Base-by-base conservation (phyloP, 2,329 filamentous ascomycete genomes). In the Calonectria crousiana region DNA sequence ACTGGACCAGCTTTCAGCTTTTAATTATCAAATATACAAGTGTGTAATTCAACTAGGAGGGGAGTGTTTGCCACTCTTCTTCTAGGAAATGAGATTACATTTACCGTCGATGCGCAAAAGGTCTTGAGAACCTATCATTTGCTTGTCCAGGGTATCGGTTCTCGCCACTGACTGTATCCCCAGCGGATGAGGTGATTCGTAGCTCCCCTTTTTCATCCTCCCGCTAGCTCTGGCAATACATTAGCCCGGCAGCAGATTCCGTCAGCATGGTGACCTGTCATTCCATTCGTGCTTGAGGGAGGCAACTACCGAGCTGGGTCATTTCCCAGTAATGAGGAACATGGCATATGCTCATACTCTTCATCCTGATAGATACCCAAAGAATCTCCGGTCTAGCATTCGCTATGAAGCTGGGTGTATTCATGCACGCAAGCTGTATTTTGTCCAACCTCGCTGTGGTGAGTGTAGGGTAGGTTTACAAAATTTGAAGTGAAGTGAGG, bases 201-300 rank as follows among this genome's bases (percentile, higher is more conserved):
- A 69, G 71, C 30, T 72, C 47, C 56, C 47, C 56, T 56, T 58
- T 56, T n/a, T 16, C 56, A 72, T 72, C 71, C 51, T 53, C 65
- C 47, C 56, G 56, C 26, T 58, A 56, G 10, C 11, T 49, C 47
- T 2, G 11, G 32, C 16, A 28, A 18, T 32, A 41, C 26, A 36
- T 49, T 34, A 49, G 30, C 30, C 26, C 26, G 26, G 28, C 34
- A 44, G 26, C 41, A 36, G 16, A 20, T 9, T 13, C 28, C 49
- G 38, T 26, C 13, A 36, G n/a, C 30, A 20, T 20, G n/a, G n/a
- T 16, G 3, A 14, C 53, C 13, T 38, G 18, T 10, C 9, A 23
- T 62, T 36, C n/a, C 18, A 52, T 62, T 58, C 41, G 41, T 58
- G 51, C 38, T 20, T 6, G 11, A 28, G 2, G 4, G 6, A 38